Evolutionary conservation across 306 rosid species (phyloP).

Genomic region (Vigna radiata): DNA sequence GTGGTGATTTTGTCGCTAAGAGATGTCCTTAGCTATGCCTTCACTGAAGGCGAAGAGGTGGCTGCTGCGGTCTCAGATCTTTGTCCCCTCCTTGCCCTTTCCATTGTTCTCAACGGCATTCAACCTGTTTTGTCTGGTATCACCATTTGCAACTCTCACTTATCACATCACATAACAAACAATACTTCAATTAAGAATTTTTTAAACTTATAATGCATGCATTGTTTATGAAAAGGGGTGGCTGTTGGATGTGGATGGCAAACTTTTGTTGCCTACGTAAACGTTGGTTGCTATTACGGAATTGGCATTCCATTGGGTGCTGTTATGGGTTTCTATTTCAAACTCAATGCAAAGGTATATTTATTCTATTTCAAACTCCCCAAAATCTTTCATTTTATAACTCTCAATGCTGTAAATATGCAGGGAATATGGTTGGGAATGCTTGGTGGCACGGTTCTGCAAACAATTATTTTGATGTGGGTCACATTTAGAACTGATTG

Average conservation of each 20-base stretch:
- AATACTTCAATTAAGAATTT: no score
- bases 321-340: constrained; percentile 78
- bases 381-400: neutral
- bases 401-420: neutral
- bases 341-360: constrained; percentile 72
- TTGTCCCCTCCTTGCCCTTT: constrained; percentile 69
- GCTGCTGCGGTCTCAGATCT: constrained; percentile 90
- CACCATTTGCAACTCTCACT: neutral
- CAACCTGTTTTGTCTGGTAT: constrained; percentile 88
- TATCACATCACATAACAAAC: no score
- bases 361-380: neutral
- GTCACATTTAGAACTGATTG: constrained; percentile 72
- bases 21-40: constrained; percentile 69
- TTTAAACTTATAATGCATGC: neutral
- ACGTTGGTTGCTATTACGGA: constrained; percentile 73
- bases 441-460: constrained; percentile 68
- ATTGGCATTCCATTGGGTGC: constrained; percentile 78
- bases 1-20: constrained; percentile 53
- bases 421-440: constrained; percentile 91
- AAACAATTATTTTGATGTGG: constrained; percentile 70
- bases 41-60: constrained; percentile 72
- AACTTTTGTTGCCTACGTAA: constrained; percentile 80
- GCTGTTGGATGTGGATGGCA: constrained; percentile 99
- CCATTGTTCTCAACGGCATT: constrained; percentile 77
- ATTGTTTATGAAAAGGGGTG: constrained; percentile 64